A percentile compares a stretch with the other conserved stretches of the same genome.
Evolutionary conservation across 768 basidiomycete species (phyloP).

Genomic region (Lentinula lateritia): DNA sequence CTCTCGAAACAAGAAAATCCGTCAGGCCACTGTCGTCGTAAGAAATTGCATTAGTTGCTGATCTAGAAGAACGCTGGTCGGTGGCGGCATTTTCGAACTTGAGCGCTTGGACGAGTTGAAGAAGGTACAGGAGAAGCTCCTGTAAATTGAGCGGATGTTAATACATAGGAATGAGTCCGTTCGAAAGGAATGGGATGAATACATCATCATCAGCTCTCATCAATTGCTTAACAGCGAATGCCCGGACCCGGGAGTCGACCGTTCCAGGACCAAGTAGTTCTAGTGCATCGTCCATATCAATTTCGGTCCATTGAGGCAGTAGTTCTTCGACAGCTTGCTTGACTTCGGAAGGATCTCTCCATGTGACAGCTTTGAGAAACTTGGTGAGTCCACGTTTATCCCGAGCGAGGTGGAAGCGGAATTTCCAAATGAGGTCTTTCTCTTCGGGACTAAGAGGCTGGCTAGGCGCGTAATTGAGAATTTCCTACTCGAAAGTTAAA

Average conservation of each 20-base stretch:
- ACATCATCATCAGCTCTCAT: constrained; percentile 94
- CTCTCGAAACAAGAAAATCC: constrained; percentile 85
- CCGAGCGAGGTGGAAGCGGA: constrained; percentile 92
- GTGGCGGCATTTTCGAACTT: constrained; percentile 87
- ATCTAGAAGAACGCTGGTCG: constrained; percentile 71
- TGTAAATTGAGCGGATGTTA: constrained; percentile 23
- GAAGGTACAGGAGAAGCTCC: constrained; percentile 88
- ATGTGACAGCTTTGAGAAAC: constrained; percentile 95
- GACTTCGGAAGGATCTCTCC: constrained; percentile 94
- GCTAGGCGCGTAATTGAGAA: constrained; percentile 88
- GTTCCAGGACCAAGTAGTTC: constrained; percentile 90
- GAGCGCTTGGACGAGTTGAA: constrained; percentile 96
- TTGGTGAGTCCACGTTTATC: constrained; percentile 95
- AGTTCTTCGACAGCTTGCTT: constrained; percentile 97
- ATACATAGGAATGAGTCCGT: background rate
- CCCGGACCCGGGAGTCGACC: constrained; percentile 86
- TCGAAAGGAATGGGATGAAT: constrained; percentile 14
- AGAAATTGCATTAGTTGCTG: constrained; percentile 67
- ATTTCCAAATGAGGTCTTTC: constrained; percentile 97
- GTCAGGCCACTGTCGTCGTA: constrained; percentile 92
- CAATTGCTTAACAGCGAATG: constrained; percentile 90
- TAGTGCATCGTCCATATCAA: constrained; percentile 94
- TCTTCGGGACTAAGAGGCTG: constrained; percentile 83
- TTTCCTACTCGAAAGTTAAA: constrained; percentile 46
- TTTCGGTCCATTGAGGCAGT: constrained; percentile 93